Base-by-base conservation (phyloP, 345 rosid genomes). In the Rhodamnia rubescens region DNA sequence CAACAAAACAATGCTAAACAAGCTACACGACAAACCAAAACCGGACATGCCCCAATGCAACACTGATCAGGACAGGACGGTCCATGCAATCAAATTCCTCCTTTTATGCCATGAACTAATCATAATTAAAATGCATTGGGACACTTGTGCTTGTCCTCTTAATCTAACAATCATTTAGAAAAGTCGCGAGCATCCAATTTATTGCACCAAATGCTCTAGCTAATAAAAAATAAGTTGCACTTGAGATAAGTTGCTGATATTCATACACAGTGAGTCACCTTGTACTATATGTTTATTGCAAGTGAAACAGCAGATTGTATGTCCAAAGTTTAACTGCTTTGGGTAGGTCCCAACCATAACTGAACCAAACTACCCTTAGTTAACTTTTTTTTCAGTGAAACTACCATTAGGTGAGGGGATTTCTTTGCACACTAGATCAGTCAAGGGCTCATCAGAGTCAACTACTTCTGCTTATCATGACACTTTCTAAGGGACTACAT, bases 31-130 rank as follows among this genome's bases (percentile, higher is more conserved):
- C 87, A 84, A 87, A 84, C 85, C 74, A 61, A 84, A 89, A 64
- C 83, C 85, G 49, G 92, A 90, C 94, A 83, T n/a, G 52, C 12
- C 88, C 81, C 83, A 87, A 89, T 85, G 51, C 86, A 83, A 89
- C 93, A 88, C 50, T 53, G 26, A 52, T 82, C 5, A 86, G 64
- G 91, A 88, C 91, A 87, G 58, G 57, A 83, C 58, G 27, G 64
- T 84, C 78, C 69, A 8, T 36, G 40, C 74, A 83, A 47, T 44
- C 29, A 21, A 27, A 54, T 59, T 54, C 18, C 24, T 83, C 49
- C 18, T 27, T 32, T 82, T 82, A 11, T 74, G 47, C 81, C 22
- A 49, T 27, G 29, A 27, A n/a, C 50, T 59, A 42, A 24, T 21
- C 12, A 53, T 84, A 51, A 51, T 84, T 36, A 69, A 49, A 16